Base-by-base conservation (phyloP, 2,329 filamentous ascomycete genomes). In the Proliferodiscus dingleyae region DNA sequence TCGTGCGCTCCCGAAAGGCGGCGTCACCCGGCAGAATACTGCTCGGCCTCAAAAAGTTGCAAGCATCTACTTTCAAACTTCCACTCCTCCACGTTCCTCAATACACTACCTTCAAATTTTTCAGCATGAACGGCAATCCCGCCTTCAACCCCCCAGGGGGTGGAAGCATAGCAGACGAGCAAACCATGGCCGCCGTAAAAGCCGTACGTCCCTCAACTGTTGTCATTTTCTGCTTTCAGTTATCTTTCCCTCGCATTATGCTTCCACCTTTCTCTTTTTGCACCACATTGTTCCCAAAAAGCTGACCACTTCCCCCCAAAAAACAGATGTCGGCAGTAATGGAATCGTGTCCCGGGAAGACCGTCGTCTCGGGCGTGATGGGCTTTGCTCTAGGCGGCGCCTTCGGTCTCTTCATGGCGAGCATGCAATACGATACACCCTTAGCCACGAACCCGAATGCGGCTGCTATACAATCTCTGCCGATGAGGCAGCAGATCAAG, bases 381-480 rank as follows among this genome's bases (percentile, higher is more conserved):
- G 93, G 93, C 13, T 96, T 96, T 61, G 93, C 84, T 29, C 83
- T 98, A 55, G 93, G 93, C 52, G 93, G 89, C 61, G 74, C 94
- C 34, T 98, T 98, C 59, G 93, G 93, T 57, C 78, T 97, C 61
- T 98, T 98, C 74, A 98, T 97, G 91, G 89, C 90, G 49, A 93
- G 87, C 89, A 98, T 98, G 93, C 85, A 89, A 68, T 98, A 98
- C 78, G 93, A 98, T 66, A 96, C 90, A 0, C 87, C 91, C 48
- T 84, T 89, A 39, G 68, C 71, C 29, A 58, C 67, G 34, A 68
- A 68, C 60, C 59, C 61, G 38, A 57, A 53, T 41, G 68, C 63
- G 55, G 62, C 58, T 19, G 65, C 72, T 38, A 61, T 82, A 49
- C 64, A 71, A 33, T 73, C 74, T n/a, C 80, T 98, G 16, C 90